Evolutionary conservation across 306 rosid genomes (phyloP), one percentile per base, ranked within the genome.

Genomic region (Prunus davidiana): DNA sequence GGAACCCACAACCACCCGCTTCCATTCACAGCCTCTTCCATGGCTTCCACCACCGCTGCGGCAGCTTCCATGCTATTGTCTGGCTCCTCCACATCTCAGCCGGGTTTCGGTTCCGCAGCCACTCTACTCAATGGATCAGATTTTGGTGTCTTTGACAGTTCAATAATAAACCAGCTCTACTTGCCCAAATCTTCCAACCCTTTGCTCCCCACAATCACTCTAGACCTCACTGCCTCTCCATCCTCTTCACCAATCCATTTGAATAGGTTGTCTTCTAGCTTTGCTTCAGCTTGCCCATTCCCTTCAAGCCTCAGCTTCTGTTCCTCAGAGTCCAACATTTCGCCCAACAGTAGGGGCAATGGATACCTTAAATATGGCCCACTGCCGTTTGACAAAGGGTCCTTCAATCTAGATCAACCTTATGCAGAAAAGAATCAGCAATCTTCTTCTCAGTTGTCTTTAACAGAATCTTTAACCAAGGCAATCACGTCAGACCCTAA

Each of bases 1-100:
- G 89, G 89, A 57, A 81, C 72, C 1, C 89, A 86, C 80, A 83
- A 83, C 80, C 89, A 86, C 57, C 82, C 79, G 15, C 81, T 86
- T 63, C 71, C 87, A 3, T 77, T 49, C 9, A 54, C 87, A 18
- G 89, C 89, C 66, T 83, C 84, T 18, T 76, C 84, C 72, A 83
- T 82, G 80, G 86, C 83, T 69, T 82, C 86, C 69, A 70, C 86
- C 58, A 82, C 83, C 41, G 79, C 80, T 0, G 86, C 86, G 4
- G 83, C 86, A 0, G 86, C 83, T 49, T 78, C 86, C 52, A 82
- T 82, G 86, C 66, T 79, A 8, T 43, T 90, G 67, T 84, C 96
- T 15, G 91, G 88, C 46, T 88, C 92, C 58, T 82, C 90, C 50
- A 86, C 85, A 64, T 90, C 96, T 79, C 84, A 78, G 27, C 79